Evolutionary conservation across 2,329 filamentous ascomycete genomes (phyloP).

Genomic region (Tolypocladium tropicale): DNA sequence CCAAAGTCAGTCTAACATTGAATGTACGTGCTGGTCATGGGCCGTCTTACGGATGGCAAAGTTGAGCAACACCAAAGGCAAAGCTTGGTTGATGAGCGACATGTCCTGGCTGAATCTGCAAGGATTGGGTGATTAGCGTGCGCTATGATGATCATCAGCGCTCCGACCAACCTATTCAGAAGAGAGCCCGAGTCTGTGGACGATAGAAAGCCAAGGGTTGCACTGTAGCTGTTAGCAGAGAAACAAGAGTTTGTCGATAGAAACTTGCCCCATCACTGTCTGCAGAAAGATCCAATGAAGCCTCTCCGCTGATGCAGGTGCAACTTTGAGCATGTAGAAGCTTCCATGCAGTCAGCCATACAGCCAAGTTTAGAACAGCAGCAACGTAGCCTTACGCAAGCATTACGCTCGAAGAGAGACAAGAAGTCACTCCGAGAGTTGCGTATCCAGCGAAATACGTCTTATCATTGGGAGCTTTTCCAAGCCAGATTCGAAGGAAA

Average conservation of each 20-base stretch:
- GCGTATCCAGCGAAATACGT: slow-evolving; percentile 3
- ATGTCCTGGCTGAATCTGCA: slow-evolving; percentile 8
- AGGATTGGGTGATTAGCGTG: not conserved
- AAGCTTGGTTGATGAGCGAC: slow-evolving; percentile 3
- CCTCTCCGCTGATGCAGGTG: slow-evolving; percentile 1
- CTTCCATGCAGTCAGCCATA: not conserved
- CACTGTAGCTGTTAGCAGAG: not conserved
- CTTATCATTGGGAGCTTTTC: not conserved
- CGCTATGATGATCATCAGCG: not conserved
- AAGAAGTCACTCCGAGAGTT: not conserved
- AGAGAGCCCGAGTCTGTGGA: slow-evolving; percentile 1
- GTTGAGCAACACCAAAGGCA: not conserved
- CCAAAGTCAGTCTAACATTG: not conserved
- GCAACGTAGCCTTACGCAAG: not conserved
- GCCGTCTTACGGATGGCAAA: not conserved
- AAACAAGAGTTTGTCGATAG: not conserved
- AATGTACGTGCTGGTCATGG: not conserved
- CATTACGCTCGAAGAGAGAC: not conserved
- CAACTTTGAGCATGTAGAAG: slow-evolving; percentile 2
- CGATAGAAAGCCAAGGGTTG: slow-evolving; percentile 2
- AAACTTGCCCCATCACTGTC: not conserved
- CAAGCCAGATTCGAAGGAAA: slow-evolving; percentile 3
- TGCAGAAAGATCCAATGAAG: slow-evolving; percentile 1
- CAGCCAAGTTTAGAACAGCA: not conserved
- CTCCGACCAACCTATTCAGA: not conserved